Evolutionary conservation across 2,329 filamentous ascomycete genomes (phyloP).

Genomic region (Eutypella sp.): DNA sequence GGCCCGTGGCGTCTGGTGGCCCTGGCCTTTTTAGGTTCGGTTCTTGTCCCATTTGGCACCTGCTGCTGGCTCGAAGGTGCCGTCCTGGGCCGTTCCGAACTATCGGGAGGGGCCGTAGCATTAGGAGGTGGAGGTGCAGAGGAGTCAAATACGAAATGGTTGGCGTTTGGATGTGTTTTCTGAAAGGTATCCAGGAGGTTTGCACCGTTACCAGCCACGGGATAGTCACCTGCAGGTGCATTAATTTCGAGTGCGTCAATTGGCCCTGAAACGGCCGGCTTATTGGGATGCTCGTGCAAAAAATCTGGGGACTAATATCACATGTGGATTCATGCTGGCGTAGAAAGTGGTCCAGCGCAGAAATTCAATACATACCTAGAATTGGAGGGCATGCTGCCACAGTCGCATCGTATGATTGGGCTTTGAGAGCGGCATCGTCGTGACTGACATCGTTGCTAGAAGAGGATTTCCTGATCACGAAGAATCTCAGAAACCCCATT

Average conservation of each 20-base stretch:
- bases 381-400: slow-evolving; percentile 32
- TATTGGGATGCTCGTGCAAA: slow-evolving; percentile 13
- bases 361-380: slow-evolving; percentile 27
- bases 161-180: slow-evolving; percentile 26
- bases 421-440: slow-evolving; percentile 22
- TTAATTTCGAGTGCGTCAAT: slow-evolving; percentile 4
- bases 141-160: slow-evolving; percentile 17
- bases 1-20: slow-evolving; percentile 18
- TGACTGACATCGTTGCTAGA: slow-evolving; percentile 6
- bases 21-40: too few relatives aligned
- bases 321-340: too few relatives aligned
- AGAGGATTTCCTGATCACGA: slow-evolving; percentile 26
- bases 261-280: slow-evolving; percentile 11
- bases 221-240: slow-evolving; percentile 30
- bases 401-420: slow-evolving; percentile 33
- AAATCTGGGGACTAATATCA: too few relatives aligned
- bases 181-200: slow-evolving; percentile 32
- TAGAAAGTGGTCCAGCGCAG: too few relatives aligned
- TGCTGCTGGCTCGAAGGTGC: slow-evolving; percentile 22
- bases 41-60: too few relatives aligned
- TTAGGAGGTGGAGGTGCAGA: slow-evolving; percentile 26
- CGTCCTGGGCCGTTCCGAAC: slow-evolving; percentile 31
- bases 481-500: slow-evolving; percentile 32
- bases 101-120: slow-evolving; percentile 24
- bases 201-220: slow-evolving; percentile 36